Evolutionary conservation across 352 stramenopile species (phyloP).

Genomic region (Phytophthora quininea): DNA sequence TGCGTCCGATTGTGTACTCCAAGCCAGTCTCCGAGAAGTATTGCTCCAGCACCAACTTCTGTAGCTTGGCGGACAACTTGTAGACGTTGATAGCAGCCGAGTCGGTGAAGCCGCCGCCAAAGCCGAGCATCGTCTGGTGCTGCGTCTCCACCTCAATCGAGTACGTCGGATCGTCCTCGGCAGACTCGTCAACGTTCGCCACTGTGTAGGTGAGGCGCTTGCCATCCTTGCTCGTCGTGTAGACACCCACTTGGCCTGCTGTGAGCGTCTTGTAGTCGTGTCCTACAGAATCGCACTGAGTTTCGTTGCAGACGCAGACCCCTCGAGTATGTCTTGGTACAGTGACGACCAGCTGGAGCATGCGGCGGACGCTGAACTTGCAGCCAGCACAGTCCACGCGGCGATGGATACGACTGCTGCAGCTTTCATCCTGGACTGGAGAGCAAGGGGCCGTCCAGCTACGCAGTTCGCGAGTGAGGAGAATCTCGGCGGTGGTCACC

Average conservation of each 20-base stretch:
- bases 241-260: slow-evolving; percentile 48
- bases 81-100: slow-evolving; percentile 82
- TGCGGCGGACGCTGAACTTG: not conserved
- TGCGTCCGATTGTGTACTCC: slow-evolving; percentile 82
- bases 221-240: slow-evolving; percentile 50
- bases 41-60: slow-evolving; percentile 73
- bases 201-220: slow-evolving; percentile 54
- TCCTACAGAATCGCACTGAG: slow-evolving; percentile 56
- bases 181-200: slow-evolving; percentile 26
- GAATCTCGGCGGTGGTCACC: too few species aligned
- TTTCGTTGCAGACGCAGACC: slow-evolving; percentile 63
- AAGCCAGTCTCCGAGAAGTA: slow-evolving; percentile 80
- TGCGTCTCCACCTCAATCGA: slow-evolving; percentile 55
- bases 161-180: slow-evolving; percentile 39
- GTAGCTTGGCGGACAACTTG: slow-evolving; percentile 57
- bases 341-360: slow-evolving; percentile 54
- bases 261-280: slow-evolving; percentile 52
- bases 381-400: too few species aligned
- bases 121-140: slow-evolving; percentile 86
- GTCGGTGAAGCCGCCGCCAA: slow-evolving; percentile 92
- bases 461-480: too few species aligned
- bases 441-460: too few species aligned
- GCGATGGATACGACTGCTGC: too few species aligned
- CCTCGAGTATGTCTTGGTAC: slow-evolving; percentile 50
- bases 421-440: too few species aligned